These are phyloP conservation scores for Talaromyces sp. DNA, from an alignment of 2,329 filamentous ascomycete species.

Conservation along the genomic window DNA sequence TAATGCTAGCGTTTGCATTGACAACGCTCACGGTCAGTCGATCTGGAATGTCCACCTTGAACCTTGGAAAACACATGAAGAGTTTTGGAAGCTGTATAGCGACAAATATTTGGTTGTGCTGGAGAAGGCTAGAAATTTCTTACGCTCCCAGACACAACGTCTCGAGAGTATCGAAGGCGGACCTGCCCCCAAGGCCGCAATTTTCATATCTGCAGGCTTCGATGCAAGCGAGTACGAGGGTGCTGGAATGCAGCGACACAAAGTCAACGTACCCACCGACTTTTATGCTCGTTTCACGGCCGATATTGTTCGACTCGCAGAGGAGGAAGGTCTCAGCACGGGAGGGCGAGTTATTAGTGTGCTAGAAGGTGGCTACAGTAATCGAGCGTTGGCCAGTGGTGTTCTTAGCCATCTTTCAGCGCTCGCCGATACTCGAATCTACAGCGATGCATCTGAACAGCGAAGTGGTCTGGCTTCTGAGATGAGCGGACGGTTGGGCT, in stretches of 20 bases:
- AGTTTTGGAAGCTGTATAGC: constrained; percentile 89
- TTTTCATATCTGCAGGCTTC: constrained; percentile 94
- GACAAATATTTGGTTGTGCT: constrained; percentile 71
- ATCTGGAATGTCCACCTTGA: constrained; percentile 96
- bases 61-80: constrained; percentile 73
- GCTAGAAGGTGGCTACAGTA: constrained; percentile 92
- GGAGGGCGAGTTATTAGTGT: constrained; percentile 89
- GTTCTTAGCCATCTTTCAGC: constrained; percentile 87
- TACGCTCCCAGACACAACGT: constrained; percentile 68
- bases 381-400: constrained; percentile 82
- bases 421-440: constrained; percentile 55
- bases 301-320: constrained; percentile 77
- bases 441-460: constrained; percentile 26
- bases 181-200: constrained; percentile 71
- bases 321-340: constrained; percentile 71
- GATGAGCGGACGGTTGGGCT: constrained; percentile 49
- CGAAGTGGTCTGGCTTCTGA: constrained; percentile 54
- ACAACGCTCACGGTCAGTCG: constrained; percentile 88
- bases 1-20: constrained; percentile 89
- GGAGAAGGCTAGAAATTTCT: constrained; percentile 73
- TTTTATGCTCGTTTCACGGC: constrained; percentile 91
- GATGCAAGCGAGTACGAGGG: constrained; percentile 96
- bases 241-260: constrained; percentile 88
- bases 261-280: constrained; percentile 91
- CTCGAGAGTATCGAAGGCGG: constrained; percentile 56